These are phyloP conservation scores for Marchantia paleacea DNA, from an alignment of 225 moss, liverwort and hornwort genomes.

Conservation along the genomic window DNA sequence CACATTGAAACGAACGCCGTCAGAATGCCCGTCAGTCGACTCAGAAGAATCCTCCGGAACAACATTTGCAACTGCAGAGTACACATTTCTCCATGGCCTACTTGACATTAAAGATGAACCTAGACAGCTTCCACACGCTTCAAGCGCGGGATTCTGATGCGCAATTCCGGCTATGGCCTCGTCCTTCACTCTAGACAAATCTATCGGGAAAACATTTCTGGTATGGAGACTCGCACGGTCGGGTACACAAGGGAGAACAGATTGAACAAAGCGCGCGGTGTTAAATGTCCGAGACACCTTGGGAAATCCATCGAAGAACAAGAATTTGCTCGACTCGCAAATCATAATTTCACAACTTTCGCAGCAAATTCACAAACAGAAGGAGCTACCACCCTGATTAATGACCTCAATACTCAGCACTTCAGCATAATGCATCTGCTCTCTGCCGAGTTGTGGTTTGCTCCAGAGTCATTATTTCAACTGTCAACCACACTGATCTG, in stretches of 20 bases:
- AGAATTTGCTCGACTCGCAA: background rate
- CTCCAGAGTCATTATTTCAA: too few relatives aligned
- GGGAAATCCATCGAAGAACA: background rate
- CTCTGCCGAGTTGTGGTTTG: too few relatives aligned
- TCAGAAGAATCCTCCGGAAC: background rate
- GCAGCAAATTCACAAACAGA: too few relatives aligned
- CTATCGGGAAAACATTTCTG: background rate
- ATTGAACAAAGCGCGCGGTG: background rate
- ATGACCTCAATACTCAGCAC: too few relatives aligned
- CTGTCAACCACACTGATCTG: too few relatives aligned
- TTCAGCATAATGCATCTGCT: too few relatives aligned
- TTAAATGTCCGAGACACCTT: too few relatives aligned
- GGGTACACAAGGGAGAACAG: background rate
- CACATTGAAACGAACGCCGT: background rate
- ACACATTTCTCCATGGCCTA: background rate
- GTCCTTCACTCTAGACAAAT: background rate
- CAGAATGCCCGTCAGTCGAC: background rate
- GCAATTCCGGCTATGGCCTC: background rate
- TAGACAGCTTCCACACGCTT: too few relatives aligned
- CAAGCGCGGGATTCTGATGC: background rate
- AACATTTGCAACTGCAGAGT: background rate
- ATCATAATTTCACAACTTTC: background rate
- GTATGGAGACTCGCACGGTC: background rate
- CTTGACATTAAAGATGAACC: background rate
- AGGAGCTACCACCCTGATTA: too few relatives aligned